Conservation (phyloP, 352 stramenopile genomes). For the Blastocystis sp. region DNA sequence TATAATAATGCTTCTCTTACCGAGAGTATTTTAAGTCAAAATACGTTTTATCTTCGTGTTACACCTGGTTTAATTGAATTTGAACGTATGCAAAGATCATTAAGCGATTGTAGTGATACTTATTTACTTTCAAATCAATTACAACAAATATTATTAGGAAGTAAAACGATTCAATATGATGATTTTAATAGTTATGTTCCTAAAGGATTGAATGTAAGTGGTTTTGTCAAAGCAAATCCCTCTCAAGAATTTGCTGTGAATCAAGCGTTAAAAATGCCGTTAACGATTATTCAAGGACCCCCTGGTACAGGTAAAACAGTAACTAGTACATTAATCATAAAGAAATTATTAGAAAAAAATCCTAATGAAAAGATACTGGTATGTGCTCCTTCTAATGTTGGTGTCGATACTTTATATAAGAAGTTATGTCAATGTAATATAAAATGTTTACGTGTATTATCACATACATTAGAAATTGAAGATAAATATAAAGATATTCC, state of each 20-base stretch:
- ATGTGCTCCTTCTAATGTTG: slow-evolving; percentile 90
- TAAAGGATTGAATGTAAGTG: too few relatives aligned
- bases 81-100: too few relatives aligned
- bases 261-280: slow-evolving; percentile 73
- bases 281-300: slow-evolving; percentile 92
- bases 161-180: too few relatives aligned
- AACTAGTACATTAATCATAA: background rate
- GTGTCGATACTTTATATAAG: slow-evolving; percentile 86
- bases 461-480: background rate
- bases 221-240: too few relatives aligned
- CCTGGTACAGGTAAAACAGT: slow-evolving; percentile 80
- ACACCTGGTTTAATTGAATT: too few relatives aligned
- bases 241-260: slow-evolving; percentile 76
- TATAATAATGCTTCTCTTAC: too few relatives aligned
- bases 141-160: too few relatives aligned
- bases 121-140: too few relatives aligned
- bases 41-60: too few relatives aligned
- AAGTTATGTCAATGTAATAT: slow-evolving; percentile 69
- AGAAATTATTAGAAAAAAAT: background rate
- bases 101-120: too few relatives aligned
- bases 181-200: too few relatives aligned
- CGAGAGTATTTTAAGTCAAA: too few relatives aligned
- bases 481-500: background rate
- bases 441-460: slow-evolving; percentile 64
- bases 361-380: slow-evolving; percentile 73